Evolutionary conservation across 2,329 filamentous ascomycete genomes (phyloP).

Genomic region (Fusarium xylarioides): DNA sequence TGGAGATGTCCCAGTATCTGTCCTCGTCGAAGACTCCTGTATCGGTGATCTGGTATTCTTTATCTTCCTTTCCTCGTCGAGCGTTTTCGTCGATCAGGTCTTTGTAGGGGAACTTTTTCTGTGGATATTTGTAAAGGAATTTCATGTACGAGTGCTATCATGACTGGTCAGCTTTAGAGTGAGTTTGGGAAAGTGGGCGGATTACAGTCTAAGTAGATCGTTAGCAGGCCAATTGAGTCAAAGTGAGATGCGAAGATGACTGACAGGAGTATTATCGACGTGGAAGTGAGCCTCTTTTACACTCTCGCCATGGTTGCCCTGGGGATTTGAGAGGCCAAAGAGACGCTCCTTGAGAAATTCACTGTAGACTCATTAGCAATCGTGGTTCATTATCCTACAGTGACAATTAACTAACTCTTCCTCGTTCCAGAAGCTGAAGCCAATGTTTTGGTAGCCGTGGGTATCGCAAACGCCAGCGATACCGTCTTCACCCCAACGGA

Average conservation of each 20-base stretch:
- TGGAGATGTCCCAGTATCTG: constrained; percentile 96
- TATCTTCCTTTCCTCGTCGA: constrained; percentile 76
- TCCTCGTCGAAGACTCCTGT: constrained; percentile 89
- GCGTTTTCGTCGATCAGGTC: constrained; percentile 87
- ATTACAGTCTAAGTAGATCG: constrained; percentile 55
- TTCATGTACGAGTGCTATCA: constrained; percentile 97
- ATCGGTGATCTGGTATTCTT: constrained; percentile 91
- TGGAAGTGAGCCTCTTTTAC: constrained; percentile 98
- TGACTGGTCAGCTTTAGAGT: constrained; percentile 20
- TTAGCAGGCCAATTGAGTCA: constrained; percentile 31
- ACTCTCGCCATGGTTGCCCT: constrained; percentile 97
- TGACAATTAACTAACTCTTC: constrained; percentile 72
- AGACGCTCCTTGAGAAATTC: constrained; percentile 94
- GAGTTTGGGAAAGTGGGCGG: background rate
- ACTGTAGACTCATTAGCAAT: constrained; percentile 62
- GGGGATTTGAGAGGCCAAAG: constrained; percentile 93
- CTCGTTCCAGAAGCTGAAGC: constrained; percentile 97
- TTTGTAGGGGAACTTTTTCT: constrained; percentile 90
- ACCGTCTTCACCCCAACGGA: constrained; percentile 95
- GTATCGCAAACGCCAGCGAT: constrained; percentile 94
- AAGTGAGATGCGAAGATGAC: constrained; percentile 45
- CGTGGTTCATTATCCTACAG: background rate
- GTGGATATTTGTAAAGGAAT: constrained; percentile 96
- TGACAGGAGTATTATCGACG: constrained; percentile 86
- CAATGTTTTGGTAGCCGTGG: constrained; percentile 90